Percentiles rank a stretch among this genome's conserved stretches.
Conservation (phyloP, 352 stramenopile genomes). For the Globisporangium radiosum region DNA sequence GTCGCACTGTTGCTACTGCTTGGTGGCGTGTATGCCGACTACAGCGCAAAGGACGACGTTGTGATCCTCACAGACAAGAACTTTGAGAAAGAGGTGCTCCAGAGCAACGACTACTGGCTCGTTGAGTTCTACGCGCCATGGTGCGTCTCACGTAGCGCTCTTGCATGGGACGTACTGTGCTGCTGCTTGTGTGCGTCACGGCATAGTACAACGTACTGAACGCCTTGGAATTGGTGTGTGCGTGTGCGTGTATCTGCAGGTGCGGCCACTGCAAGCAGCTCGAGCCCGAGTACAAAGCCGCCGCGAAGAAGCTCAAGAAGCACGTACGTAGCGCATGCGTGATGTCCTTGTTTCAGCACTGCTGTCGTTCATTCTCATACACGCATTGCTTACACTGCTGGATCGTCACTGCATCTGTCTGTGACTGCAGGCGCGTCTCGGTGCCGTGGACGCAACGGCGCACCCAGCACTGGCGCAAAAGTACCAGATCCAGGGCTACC, state of each 20-base stretch:
- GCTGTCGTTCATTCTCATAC: neutral
- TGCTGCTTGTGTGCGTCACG: too few species aligned
- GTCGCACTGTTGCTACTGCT: neutral
- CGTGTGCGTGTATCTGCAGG: slow-evolving; percentile 18
- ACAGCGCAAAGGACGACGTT: slow-evolving; percentile 47
- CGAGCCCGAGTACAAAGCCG: slow-evolving; percentile 84
- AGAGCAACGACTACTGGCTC: slow-evolving; percentile 83
- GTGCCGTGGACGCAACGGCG: slow-evolving; percentile 57
- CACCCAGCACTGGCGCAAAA: slow-evolving; percentile 61
- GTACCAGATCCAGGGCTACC: slow-evolving; percentile 72
- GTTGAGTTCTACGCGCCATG: slow-evolving; percentile 93
- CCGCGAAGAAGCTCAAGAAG: slow-evolving; percentile 82
- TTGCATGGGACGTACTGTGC: neutral
- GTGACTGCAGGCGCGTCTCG: slow-evolving; percentile 46
- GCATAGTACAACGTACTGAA: too few species aligned
- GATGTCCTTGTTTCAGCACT: too few species aligned
- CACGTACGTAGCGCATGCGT: slow-evolving; percentile 26
- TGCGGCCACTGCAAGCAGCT: slow-evolving; percentile 91
- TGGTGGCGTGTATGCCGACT: slow-evolving; percentile 17
- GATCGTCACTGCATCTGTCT: neutral
- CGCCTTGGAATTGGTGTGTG: neutral
- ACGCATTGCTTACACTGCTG: neutral
- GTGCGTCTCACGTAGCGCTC: slow-evolving; percentile 16
- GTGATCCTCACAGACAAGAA: slow-evolving; percentile 77
- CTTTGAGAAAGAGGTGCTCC: slow-evolving; percentile 77